phyloP scores from a whole-genome alignment of 352 stramenopile species.

The Globisporangium emineosum region DNA sequence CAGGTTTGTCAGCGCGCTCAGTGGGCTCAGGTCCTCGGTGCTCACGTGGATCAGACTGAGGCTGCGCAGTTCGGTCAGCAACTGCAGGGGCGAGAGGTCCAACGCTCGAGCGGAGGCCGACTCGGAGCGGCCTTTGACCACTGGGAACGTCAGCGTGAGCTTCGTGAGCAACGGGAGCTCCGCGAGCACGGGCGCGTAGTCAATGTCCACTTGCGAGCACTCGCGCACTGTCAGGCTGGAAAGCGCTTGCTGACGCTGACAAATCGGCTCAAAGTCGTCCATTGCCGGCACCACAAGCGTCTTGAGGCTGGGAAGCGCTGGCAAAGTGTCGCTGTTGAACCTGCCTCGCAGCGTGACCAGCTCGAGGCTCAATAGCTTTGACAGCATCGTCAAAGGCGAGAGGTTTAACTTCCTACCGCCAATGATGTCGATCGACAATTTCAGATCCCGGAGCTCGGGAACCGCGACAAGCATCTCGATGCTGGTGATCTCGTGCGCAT shows the following conservation, averaged over 20 bases:
- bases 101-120: background rate
- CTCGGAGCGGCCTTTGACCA: background rate
- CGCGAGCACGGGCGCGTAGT: background rate
- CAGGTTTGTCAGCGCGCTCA: background rate
- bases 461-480: conserved; percentile 3
- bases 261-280: conserved; percentile 10
- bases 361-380: background rate
- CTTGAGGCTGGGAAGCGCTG: background rate
- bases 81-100: conserved; percentile 5
- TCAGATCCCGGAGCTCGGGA: background rate
- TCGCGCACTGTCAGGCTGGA: conserved; percentile 4
- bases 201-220: conserved; percentile 5
- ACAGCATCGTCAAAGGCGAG: background rate
- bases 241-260: background rate
- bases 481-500: background rate
- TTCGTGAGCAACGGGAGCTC: background rate
- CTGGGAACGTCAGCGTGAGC: conserved; percentile 4
- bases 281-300: background rate
- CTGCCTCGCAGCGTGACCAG: background rate
- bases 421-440: conserved; percentile 2
- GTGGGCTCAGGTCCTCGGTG: background rate
- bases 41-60: background rate
- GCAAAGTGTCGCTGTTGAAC: background rate
- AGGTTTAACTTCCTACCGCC: background rate
- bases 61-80: background rate